Evolutionary conservation across 139 green algal genomes (phyloP), one percentile per base, ranked within the genome.

Genomic region (Axilococcus clingmanii): DNA sequence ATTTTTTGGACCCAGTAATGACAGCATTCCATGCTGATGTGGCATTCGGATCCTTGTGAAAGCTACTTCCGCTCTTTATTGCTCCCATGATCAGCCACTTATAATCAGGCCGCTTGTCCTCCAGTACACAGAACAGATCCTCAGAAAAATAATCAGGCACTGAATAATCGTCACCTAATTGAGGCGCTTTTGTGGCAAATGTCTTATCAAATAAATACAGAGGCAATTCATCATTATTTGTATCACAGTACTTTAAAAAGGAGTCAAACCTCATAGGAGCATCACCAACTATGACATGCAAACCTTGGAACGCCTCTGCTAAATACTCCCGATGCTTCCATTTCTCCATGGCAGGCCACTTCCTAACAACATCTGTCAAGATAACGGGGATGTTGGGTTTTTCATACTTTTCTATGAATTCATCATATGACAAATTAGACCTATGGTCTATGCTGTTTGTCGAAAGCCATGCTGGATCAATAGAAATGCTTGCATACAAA

Each of bases 1-100:
- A 96, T 60, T 92, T 93, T 69, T 97, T 97, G 43, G 52, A 42
- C 52, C 86, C 88, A 9, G 51, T 44, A 30, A 95, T 55, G 23
- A 95, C 84, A 2, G 85, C 83, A 52, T 99, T 99, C 89, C 89
- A 98, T 7, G 91, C 91, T 23, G 55, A 85, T 5, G 85, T 97
- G 20, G 74, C 55, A 63, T 96, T 97, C 32, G 90, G 90, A 63
- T 97, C 90, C 8, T 61, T 43, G 46, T 74, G 65, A 31, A 37
- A 68, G 30, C 42, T 55, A 40, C 17, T 43, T 22, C 88, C 88
- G 25, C 57, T 82, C 25, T 82, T 70, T 4, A 29, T n/a, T 1
- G 83, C 80, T 2, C 91, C 91, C 5, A 90, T 59, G 53, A 99
- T 97, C 29, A 99, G 71, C 93, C 93, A 99, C 19, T 81, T 71